These are phyloP conservation scores for Neophaeococcomyces aloes DNA, from an alignment of 2,329 filamentous ascomycete genomes.

Conservation along the genomic window DNA sequence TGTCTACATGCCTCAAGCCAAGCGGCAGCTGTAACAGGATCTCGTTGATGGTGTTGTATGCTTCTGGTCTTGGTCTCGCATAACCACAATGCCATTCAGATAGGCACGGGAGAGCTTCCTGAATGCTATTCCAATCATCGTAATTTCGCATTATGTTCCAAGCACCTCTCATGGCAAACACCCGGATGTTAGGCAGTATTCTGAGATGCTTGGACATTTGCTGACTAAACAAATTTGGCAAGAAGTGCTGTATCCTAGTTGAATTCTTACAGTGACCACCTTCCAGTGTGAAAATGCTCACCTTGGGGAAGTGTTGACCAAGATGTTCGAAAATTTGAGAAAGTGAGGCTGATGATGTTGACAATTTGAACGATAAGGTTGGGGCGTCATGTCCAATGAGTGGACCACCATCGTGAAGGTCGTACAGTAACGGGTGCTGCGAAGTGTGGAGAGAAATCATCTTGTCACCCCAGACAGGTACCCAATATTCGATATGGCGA, in stretches of 20 bases:
- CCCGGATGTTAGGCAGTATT: conserved; percentile 47
- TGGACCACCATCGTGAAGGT: conserved; percentile 20
- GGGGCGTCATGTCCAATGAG: conserved; percentile 47
- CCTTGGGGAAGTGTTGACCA: conserved; percentile 47
- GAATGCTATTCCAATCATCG: conserved; percentile 53
- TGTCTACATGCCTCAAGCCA: conserved; percentile 52
- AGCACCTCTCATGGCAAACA: conserved; percentile 61
- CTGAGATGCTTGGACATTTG: conserved; percentile 29
- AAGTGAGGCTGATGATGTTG: conserved; percentile 57
- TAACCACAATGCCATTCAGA: conserved; percentile 44
- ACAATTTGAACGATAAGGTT: conserved; percentile 46
- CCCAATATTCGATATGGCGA: conserved; percentile 66
- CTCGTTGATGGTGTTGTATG: conserved; percentile 57
- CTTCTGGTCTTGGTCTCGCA: conserved; percentile 64
- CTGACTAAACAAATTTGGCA: conserved; percentile 25
- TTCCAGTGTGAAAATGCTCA: conserved; percentile 59
- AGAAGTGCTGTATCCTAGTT: conserved; percentile 53
- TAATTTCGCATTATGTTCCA: conserved; percentile 63
- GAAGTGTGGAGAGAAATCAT: conserved; percentile 9
- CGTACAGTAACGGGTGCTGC: not conserved
- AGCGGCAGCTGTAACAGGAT: conserved; percentile 50
- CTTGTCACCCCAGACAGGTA: conserved; percentile 58
- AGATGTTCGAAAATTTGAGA: conserved; percentile 60
- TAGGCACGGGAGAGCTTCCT: conserved; percentile 54
- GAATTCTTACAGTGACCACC: conserved; percentile 69